phyloP scores from a whole-genome alignment of 805 yeast species.

The Wickerhamomyces bisporus region DNA sequence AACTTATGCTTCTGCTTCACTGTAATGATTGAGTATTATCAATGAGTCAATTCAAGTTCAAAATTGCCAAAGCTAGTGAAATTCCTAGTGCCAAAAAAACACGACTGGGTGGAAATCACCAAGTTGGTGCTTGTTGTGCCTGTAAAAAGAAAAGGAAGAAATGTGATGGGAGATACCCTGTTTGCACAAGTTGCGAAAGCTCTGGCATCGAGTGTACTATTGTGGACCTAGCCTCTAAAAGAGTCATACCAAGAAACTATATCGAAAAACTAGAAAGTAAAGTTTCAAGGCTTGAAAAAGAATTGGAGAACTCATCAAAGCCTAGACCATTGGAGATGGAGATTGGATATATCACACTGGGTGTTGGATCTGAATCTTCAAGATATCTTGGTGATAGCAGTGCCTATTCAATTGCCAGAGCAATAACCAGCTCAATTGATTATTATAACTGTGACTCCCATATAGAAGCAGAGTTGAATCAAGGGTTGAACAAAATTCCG shows the following conservation, averaged over 20 bases:
- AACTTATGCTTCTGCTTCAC: background rate
- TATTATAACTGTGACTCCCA: too few relatives aligned
- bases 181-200: conserved; percentile 37
- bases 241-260: conserved; percentile 43
- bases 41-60: conserved; percentile 7
- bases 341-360: conserved; percentile 26
- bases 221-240: conserved; percentile 42
- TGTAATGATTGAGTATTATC: too few relatives aligned
- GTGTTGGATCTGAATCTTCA: conserved; percentile 25
- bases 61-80: background rate
- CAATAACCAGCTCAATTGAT: conserved; percentile 22
- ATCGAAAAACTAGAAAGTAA: conserved; percentile 38
- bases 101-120: conserved; percentile 24
- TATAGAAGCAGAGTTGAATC: conserved; percentile 3
- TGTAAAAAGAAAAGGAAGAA: conserved; percentile 44
- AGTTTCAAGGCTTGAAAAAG: conserved; percentile 9
- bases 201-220: conserved; percentile 40
- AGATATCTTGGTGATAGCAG: conserved; percentile 28
- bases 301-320: background rate
- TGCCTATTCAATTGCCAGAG: conserved; percentile 29
- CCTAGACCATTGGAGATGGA: conserved; percentile 20
- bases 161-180: conserved; percentile 48
- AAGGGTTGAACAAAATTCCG: conserved; percentile 8
- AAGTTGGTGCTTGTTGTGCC: conserved; percentile 45
- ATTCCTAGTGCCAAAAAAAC: background rate